phyloP scores from a whole-genome alignment of 164 flowering plant genomes.

The Liquidambar formosana region DNA sequence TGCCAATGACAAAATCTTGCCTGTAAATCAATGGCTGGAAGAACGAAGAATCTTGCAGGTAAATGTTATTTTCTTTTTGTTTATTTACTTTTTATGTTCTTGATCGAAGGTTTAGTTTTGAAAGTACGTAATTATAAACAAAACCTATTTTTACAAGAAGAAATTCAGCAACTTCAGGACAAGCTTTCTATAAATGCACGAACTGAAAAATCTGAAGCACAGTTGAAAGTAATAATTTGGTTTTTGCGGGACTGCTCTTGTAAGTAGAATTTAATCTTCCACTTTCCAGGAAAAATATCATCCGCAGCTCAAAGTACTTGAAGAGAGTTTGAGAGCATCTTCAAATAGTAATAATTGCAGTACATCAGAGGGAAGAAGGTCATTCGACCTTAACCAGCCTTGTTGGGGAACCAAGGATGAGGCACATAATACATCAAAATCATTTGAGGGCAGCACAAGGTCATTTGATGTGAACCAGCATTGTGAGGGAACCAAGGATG shows the following conservation, averaged over 20 bases:
- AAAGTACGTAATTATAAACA: not conserved
- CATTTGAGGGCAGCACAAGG: conserved; percentile 97
- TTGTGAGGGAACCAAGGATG: conserved; percentile 54
- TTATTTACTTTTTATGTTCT: not conserved
- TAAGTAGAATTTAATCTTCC: conserved; percentile 5
- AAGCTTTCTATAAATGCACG: conserved; percentile 87
- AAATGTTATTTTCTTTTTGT: not conserved
- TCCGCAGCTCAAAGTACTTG: conserved; percentile 78
- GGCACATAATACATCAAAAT: conserved; percentile 89
- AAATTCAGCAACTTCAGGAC: conserved; percentile 96
- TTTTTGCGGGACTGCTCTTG: not conserved
- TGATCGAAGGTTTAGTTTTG: not conserved
- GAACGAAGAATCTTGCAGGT: conserved; percentile 92
- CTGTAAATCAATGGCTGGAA: conserved; percentile 97
- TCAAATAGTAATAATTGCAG: conserved; percentile 49
- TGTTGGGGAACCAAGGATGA: no score
- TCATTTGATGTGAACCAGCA: conserved; percentile 75
- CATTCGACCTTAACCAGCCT: no score
- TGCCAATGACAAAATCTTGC: conserved; percentile 98
- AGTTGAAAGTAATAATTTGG: conserved; percentile 64
- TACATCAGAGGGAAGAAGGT: conserved; percentile 69
- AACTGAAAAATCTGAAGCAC: conserved; percentile 91
- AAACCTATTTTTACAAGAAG: conserved; percentile 63
- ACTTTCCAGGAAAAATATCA: conserved; percentile 75
- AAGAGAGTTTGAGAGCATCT: conserved; percentile 75